Percentiles rank a stretch among this genome's conserved stretches.
phyloP scores from a whole-genome alignment of 495 filamentous ascomycete genomes.

The Friedmanniomyces simplex region DNA sequence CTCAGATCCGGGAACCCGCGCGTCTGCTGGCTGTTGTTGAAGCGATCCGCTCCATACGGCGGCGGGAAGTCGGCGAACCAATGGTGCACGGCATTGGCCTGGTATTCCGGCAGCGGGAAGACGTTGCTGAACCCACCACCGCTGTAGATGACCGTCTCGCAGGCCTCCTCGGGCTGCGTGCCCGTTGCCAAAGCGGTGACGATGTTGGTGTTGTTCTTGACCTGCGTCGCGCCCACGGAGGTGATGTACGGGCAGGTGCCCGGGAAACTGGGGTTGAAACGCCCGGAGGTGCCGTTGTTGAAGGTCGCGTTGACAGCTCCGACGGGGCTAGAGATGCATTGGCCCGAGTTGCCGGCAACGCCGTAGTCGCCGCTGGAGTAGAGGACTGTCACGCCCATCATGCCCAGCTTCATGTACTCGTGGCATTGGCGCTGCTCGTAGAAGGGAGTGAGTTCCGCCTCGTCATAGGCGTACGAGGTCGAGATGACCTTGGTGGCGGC shows the following conservation, averaged over 20 bases:
- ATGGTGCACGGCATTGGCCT: conserved; percentile 38
- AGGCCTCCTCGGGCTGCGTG: conserved; percentile 13
- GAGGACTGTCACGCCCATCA: conserved; percentile 51
- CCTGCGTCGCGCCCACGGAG: conserved; percentile 51
- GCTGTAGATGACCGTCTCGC: conserved; percentile 17
- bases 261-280: conserved; percentile 62
- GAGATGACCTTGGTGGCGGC: conserved; percentile 51
- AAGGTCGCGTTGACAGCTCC: conserved; percentile 54
- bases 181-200: conserved; percentile 2
- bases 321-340: conserved; percentile 24
- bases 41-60: conserved; percentile 28
- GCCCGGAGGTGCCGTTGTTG: conserved; percentile 34
- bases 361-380: conserved; percentile 53
- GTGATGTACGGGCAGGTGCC: conserved; percentile 41
- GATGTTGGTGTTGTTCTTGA: conserved; percentile 30
- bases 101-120: conserved; percentile 50
- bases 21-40: conserved; percentile 43
- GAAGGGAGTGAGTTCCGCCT: conserved; percentile 39
- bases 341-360: conserved; percentile 53
- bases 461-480: conserved; percentile 46
- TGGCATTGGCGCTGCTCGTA: conserved; percentile 54
- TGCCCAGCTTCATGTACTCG: conserved; percentile 52
- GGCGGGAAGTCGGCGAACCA: conserved; percentile 42
- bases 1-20: conserved; percentile 66
- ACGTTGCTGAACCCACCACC: conserved; percentile 64